Conservation (phyloP, 129 eudicot genomes). For the Tagetes erecta region DNA sequence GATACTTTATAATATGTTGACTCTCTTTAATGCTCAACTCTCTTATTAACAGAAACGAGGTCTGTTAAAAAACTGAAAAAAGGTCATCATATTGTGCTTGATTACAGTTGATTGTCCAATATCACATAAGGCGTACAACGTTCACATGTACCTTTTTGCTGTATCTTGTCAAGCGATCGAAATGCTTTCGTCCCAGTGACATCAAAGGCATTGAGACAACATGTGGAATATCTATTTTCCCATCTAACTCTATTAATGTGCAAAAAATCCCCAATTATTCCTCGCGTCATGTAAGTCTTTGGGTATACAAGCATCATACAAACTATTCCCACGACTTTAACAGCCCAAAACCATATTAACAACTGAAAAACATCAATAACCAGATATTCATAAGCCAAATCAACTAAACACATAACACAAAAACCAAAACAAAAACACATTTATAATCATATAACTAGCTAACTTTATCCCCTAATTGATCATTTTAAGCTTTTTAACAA, state of each 20-base stretch:
- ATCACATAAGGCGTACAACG: constrained; percentile 3
- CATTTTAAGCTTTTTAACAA: background rate
- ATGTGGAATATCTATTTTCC: constrained; percentile 33
- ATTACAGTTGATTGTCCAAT: background rate
- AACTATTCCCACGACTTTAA: constrained; percentile 31
- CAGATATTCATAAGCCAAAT: background rate
- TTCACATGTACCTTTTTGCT: constrained; percentile 42
- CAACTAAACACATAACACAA: background rate
- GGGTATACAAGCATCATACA: constrained; percentile 44
- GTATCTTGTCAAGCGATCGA: constrained; percentile 32
- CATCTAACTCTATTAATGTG: constrained; percentile 25
- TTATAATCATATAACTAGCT: background rate
- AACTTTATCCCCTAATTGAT: background rate
- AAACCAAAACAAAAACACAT: background rate
- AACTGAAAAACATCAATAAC: constrained; percentile 2
- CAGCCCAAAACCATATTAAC: constrained; percentile 4
- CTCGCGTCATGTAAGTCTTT: constrained; percentile 45
- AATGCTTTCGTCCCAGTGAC: constrained; percentile 34
- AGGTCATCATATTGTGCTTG: background rate
- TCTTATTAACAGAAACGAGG: background rate
- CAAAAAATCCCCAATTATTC: constrained; percentile 40
- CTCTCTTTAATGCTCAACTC: background rate
- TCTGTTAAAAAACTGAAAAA: background rate
- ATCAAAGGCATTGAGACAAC: constrained; percentile 36
- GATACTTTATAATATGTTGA: background rate